phyloP scores from a whole-genome alignment of 2,329 filamentous ascomycete species.

The Neoscytalidium dimidiatum region DNA sequence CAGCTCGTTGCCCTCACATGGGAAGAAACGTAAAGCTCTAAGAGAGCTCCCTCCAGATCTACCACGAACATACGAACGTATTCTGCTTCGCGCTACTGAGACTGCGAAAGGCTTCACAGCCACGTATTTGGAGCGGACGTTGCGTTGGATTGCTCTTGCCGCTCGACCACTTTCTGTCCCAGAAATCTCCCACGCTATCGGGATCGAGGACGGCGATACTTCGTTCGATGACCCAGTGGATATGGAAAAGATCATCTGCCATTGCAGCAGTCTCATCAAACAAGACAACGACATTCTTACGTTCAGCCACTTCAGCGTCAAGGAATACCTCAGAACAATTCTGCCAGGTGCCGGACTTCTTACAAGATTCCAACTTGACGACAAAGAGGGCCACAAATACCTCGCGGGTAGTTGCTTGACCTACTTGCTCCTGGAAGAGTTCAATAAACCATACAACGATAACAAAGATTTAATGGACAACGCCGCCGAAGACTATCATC shows the following conservation, averaged over 20 bases:
- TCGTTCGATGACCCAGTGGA: not conserved
- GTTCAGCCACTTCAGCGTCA: constrained; percentile 1
- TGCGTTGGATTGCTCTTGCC: not conserved
- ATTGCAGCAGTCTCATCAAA: not conserved
- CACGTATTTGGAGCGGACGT: not conserved
- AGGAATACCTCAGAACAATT: not conserved
- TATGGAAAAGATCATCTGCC: not conserved
- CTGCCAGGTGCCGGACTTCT: not conserved
- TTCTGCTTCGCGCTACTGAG: not conserved
- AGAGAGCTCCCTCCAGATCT: not conserved
- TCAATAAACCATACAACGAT: not conserved
- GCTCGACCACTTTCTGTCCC: not conserved
- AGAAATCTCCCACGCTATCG: not conserved
- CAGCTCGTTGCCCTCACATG: not conserved
- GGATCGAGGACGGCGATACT: not conserved
- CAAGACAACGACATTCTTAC: not conserved
- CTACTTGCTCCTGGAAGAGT: not conserved
- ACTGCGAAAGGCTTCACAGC: not conserved
- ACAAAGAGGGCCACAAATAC: not conserved
- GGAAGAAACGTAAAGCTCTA: not conserved
- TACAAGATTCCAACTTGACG: not conserved
- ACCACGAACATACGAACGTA: not conserved
- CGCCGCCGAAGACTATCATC: too few species aligned
- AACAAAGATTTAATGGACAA: not conserved
- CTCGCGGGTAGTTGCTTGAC: not conserved